These are phyloP conservation scores for Ceratocystis harringtonii DNA, from an alignment of 2,329 filamentous ascomycete genomes.

Conservation along the genomic window DNA sequence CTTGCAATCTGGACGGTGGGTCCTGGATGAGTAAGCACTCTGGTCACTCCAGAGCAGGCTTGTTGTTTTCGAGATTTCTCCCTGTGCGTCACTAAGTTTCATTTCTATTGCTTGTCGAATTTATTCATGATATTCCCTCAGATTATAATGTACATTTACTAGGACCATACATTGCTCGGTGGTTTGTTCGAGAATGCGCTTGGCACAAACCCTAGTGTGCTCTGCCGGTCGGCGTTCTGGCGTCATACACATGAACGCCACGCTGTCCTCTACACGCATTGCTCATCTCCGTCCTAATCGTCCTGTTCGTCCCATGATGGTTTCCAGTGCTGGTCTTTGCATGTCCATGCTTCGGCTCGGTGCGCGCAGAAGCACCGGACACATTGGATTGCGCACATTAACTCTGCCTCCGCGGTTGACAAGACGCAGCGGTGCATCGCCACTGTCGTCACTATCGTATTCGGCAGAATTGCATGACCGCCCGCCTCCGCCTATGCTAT, in stretches of 20 bases:
- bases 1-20: background rate
- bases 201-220: background rate
- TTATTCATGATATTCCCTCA: background rate
- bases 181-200: too few species aligned
- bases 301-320: constrained; percentile 24
- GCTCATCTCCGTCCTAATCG: constrained; percentile 9
- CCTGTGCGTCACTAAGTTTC: background rate
- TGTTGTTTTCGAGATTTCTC: background rate
- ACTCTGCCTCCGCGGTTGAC: constrained; percentile 39
- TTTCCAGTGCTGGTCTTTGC: constrained; percentile 28
- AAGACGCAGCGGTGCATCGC: constrained; percentile 30
- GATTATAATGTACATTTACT: background rate
- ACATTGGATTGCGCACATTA: constrained; percentile 42
- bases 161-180: background rate
- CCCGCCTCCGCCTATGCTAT: constrained; percentile 19
- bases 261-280: background rate
- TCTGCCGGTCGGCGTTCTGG: background rate
- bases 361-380: constrained; percentile 37
- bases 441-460: constrained; percentile 23
- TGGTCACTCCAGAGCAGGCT: background rate
- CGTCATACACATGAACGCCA: background rate
- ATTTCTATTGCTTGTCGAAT: background rate
- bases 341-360: constrained; percentile 44
- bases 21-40: background rate
- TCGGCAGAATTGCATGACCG: constrained; percentile 20